Conservation (phyloP, 306 rosid genomes). For the Vicia faba region DNA sequence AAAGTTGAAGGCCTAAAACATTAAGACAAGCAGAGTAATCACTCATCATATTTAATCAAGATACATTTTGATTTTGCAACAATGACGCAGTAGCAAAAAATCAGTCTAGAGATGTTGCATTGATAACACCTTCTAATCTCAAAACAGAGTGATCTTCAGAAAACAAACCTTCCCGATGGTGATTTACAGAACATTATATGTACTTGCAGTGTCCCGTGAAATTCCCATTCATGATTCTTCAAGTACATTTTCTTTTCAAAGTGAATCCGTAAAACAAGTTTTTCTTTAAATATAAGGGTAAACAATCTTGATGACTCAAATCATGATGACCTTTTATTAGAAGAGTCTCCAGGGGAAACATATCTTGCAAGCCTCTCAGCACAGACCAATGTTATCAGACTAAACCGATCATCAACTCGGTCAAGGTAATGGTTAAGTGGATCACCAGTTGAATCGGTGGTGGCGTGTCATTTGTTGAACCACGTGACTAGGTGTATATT, state of each 20-base stretch:
- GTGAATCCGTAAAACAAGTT: not conserved
- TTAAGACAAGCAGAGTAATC: not conserved
- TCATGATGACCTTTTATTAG: not conserved
- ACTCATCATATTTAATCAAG: not conserved
- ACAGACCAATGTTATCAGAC: not conserved
- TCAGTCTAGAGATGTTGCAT: not conserved
- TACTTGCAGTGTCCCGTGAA: constrained; percentile 26
- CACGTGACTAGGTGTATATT: not conserved
- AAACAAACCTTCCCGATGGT: not conserved
- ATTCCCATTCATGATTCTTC: not conserved
- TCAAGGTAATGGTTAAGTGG: not conserved
- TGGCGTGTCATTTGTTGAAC: not conserved
- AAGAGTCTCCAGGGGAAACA: not conserved
- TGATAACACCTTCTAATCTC: not conserved
- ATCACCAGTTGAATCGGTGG: not conserved
- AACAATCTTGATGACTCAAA: not conserved
- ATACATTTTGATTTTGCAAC: not conserved
- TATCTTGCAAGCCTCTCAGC: not conserved
- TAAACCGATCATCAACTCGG: not conserved
- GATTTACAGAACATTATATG: constrained; percentile 22
- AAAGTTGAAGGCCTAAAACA: not conserved
- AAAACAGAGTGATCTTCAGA: too few species aligned
- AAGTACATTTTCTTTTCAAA: not conserved
- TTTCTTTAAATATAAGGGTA: not conserved
- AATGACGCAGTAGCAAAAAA: not conserved